These are phyloP conservation scores for Penicillium corylophilum DNA, from an alignment of 2,329 filamentous ascomycete species.

Conservation along the genomic window DNA sequence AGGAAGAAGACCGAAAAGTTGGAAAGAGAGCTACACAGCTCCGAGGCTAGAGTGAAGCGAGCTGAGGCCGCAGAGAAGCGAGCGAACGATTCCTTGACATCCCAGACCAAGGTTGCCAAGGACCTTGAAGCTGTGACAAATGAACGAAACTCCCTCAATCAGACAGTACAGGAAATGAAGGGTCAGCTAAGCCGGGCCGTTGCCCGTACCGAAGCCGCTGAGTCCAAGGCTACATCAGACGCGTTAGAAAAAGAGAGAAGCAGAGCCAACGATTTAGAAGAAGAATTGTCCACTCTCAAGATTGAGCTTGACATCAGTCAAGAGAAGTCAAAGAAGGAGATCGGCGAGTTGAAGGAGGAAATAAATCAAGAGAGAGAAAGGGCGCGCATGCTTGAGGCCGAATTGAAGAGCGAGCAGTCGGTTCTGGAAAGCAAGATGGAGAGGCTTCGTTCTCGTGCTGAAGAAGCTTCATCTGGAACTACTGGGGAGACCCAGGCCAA, in stretches of 20 bases:
- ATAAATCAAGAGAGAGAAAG: slow-evolving; percentile 71
- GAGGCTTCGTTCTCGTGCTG: slow-evolving; percentile 76
- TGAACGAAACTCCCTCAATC: slow-evolving; percentile 63
- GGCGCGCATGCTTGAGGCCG: slow-evolving; percentile 66
- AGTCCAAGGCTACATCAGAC: slow-evolving; percentile 65
- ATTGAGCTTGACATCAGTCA: slow-evolving; percentile 75
- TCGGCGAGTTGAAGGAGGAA: slow-evolving; percentile 71
- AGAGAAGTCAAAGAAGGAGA: slow-evolving; percentile 68
- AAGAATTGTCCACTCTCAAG: slow-evolving; percentile 63
- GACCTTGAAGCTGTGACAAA: slow-evolving; percentile 62
- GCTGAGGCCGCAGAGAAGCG: slow-evolving; percentile 60
- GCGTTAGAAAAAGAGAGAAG: slow-evolving; percentile 66
- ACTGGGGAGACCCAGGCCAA: slow-evolving; percentile 85
- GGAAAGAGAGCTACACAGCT: slow-evolving; percentile 53
- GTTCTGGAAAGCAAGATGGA: slow-evolving; percentile 87
- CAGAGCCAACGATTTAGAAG: slow-evolving; percentile 55
- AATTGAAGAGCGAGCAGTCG: slow-evolving; percentile 74
- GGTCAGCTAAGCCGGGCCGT: slow-evolving; percentile 67
- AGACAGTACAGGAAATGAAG: slow-evolving; percentile 66
- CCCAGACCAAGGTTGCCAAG: slow-evolving; percentile 52
- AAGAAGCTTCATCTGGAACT: slow-evolving; percentile 82
- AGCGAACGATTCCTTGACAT: slow-evolving; percentile 55
- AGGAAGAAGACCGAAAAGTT: slow-evolving; percentile 59
- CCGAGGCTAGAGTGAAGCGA: slow-evolving; percentile 59
- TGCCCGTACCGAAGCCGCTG: slow-evolving; percentile 65